These are phyloP conservation scores for Coprinopsis strossmayeri DNA, from an alignment of 768 basidiomycete species.

Conservation along the genomic window DNA sequence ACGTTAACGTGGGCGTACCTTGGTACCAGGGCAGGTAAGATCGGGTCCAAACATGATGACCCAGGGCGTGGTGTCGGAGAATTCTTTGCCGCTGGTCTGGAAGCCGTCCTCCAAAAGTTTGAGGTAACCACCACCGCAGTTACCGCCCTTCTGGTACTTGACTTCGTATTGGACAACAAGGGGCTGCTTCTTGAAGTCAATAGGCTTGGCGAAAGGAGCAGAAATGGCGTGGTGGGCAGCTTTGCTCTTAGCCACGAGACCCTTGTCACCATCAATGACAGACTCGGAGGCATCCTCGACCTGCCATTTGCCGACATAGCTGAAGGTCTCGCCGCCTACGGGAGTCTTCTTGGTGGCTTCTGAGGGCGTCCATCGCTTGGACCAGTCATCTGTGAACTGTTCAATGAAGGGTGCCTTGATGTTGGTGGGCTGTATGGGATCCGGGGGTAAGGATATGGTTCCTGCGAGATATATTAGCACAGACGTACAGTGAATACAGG, in stretches of 20 bases:
- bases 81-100: constrained; percentile 90
- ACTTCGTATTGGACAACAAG: constrained; percentile 98
- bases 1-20: constrained; percentile 38
- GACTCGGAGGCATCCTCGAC: constrained; percentile 82
- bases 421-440: constrained; percentile 50
- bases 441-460: constrained; percentile 10
- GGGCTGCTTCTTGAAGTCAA: constrained; percentile 79
- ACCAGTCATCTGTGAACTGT: constrained; percentile 91
- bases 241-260: constrained; percentile 93
- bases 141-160: constrained; percentile 98
- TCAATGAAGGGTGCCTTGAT: constrained; percentile 91
- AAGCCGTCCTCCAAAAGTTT: constrained; percentile 94
- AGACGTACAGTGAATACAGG: constrained; percentile 57
- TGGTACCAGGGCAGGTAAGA: constrained; percentile 85
- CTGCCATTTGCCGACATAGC: constrained; percentile 95
- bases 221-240: constrained; percentile 99
- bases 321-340: constrained; percentile 92
- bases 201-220: constrained; percentile 71
- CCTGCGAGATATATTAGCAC: constrained; percentile 3
- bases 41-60: constrained; percentile 98
- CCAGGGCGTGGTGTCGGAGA: constrained; percentile 91
- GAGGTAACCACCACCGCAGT: constrained; percentile 98
- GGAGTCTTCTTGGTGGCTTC: constrained; percentile 98
- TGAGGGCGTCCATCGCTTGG: constrained; percentile 91
- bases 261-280: constrained; percentile 80